Evolutionary conservation across 164 flowering plant species (phyloP).

Genomic region (Dillenia turbinata): DNA sequence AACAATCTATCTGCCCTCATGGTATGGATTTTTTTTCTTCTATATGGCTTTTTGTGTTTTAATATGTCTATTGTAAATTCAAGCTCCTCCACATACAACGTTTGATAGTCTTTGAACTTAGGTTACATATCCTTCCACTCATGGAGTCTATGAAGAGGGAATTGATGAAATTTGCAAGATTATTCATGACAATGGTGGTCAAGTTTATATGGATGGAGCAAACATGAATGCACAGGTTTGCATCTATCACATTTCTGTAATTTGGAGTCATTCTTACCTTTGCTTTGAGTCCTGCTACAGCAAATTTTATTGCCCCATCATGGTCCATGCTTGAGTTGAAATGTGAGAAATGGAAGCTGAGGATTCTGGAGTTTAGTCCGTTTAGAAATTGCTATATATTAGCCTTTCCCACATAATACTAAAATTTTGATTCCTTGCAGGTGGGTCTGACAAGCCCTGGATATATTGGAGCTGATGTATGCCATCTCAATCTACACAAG

Average conservation of each 20-base stretch:
- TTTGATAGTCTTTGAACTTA: conserved; percentile 19
- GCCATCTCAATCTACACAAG: conserved; percentile 98
- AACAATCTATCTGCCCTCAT: conserved; percentile 89
- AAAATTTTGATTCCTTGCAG: conserved; percentile 29
- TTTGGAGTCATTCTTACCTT: neutral
- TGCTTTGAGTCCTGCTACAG: neutral
- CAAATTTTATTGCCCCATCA: neutral
- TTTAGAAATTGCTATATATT: too few relatives aligned
- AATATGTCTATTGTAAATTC: neutral
- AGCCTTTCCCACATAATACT: too few relatives aligned
- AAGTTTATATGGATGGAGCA: conserved; percentile 99
- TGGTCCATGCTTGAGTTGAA: too few relatives aligned
- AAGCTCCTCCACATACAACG: too few relatives aligned
- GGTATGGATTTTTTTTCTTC: conserved; percentile 35
- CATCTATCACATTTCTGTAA: conserved; percentile 4
- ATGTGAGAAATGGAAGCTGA: too few relatives aligned
- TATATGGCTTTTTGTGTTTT: neutral
- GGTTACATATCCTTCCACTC: conserved; percentile 99
- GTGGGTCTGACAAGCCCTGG: conserved; percentile 99
- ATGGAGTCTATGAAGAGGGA: conserved; percentile 98
- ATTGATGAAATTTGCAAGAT: conserved; percentile 97
- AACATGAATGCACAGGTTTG: conserved; percentile 99
- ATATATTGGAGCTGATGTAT: conserved; percentile 96
- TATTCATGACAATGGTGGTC: conserved; percentile 98
- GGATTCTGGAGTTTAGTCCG: too few relatives aligned